A percentile compares a stretch with the other conserved stretches of the same genome.
phyloP scores from a whole-genome alignment of 768 basidiomycete genomes.

The Leccinum boreale region DNA sequence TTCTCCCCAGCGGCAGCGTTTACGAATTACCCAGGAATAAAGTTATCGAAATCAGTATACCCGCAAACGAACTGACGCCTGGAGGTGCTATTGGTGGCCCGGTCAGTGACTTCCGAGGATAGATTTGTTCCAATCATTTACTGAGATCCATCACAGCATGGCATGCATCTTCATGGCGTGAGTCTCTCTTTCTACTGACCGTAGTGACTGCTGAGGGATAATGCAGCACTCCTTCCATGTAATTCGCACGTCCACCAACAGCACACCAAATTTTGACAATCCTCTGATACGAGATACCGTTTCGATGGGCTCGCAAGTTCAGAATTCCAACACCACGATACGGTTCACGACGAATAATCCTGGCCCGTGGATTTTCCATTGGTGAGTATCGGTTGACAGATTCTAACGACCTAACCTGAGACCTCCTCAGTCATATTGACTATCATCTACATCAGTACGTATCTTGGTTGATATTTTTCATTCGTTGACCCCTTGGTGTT shows the following conservation, averaged over 20 bases:
- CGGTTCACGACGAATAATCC: slow-evolving; percentile 66
- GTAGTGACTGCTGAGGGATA: background rate
- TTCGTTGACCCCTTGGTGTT: slow-evolving; percentile 2
- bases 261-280: slow-evolving; percentile 34
- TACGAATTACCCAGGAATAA: slow-evolving; percentile 45
- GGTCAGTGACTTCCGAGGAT: slow-evolving; percentile 16
- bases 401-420: background rate
- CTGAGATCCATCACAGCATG: slow-evolving; percentile 24
- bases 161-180: slow-evolving; percentile 41
- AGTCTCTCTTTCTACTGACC: slow-evolving; percentile 8
- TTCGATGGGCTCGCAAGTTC: slow-evolving; percentile 30
- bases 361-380: slow-evolving; percentile 57
- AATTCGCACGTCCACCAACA: slow-evolving; percentile 33
- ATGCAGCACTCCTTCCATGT: slow-evolving; percentile 38
- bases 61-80: slow-evolving; percentile 33
- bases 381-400: slow-evolving; percentile 13
- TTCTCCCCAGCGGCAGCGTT: slow-evolving; percentile 48
- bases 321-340: slow-evolving; percentile 46
- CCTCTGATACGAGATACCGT: slow-evolving; percentile 36
- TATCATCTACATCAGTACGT: slow-evolving; percentile 28
- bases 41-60: slow-evolving; percentile 47
- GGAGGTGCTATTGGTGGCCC: slow-evolving; percentile 37
- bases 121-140: background rate
- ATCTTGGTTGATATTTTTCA: background rate
- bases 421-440: slow-evolving; percentile 28